phyloP scores from a whole-genome alignment of 441 rosid genomes.

The Gossypium trilobum region DNA sequence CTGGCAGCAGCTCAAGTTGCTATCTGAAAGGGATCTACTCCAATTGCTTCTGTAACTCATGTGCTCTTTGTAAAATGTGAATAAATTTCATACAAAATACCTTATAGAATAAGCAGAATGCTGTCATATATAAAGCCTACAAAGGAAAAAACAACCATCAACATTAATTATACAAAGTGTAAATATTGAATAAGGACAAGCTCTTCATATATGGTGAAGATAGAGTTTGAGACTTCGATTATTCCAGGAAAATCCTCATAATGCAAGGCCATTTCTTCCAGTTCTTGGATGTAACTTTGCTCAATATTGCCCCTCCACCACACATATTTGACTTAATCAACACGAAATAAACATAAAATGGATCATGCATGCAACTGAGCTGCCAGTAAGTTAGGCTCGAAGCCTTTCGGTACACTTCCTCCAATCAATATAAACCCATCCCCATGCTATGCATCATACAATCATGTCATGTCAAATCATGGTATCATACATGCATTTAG shows the following conservation, averaged over 20 bases:
- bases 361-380: no score
- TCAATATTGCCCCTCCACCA: no score
- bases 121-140: neutral
- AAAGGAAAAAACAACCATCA: neutral
- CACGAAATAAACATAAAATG: no score
- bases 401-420: no score
- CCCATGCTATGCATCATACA: no score
- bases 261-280: neutral
- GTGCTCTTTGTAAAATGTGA: constrained; percentile 14
- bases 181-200: neutral
- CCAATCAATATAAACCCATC: no score
- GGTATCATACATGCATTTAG: no score
- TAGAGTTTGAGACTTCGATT: neutral
- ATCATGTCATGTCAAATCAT: no score
- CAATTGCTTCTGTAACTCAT: neutral
- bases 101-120: constrained; percentile 1
- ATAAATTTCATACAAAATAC: constrained; percentile 13
- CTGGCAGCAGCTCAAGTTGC: constrained; percentile 91
- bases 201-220: neutral
- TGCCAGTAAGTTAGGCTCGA: no score
- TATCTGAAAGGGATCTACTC: constrained; percentile 24
- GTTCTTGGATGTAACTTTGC: neutral
- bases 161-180: neutral
- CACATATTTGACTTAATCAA: no score
- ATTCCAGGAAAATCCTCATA: neutral